Evolutionary conservation across 208 protist genomes (phyloP), one percentile per base, ranked within the genome.

Genomic region (Herpetomonas muscarum): DNA sequence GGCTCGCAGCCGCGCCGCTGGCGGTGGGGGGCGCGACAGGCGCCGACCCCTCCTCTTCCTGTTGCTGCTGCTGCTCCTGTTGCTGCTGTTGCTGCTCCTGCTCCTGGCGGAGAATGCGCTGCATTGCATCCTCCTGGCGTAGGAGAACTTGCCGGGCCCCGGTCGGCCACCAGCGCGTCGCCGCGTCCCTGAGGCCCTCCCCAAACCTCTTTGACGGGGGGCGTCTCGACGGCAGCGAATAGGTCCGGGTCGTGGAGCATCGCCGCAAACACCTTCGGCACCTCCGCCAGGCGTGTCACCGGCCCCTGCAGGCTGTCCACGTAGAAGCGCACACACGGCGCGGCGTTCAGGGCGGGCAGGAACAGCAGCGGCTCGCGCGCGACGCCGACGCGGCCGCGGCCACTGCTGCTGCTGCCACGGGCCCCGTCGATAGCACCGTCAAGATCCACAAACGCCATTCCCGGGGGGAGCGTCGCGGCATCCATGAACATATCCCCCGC

Each of bases 201-300:
- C 71, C 74, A 52, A 90, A 74, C 22, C 44, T 45, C 9, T 61
- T 34, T 21, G 74, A 61, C 17, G 75, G 78, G 37, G 76, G 70
- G 37, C n/a, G 69, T 54, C 50, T 80, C 78, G 54, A 90, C 72
- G 32, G 75, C 46, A 34, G 70, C 63, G 49, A 88, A 85, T 44
- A 90, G 72, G n/a, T 62, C 74, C 12, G 76, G 67, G 52, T 91
- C 79, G 57, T 76, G 29, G 29, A 91, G 68, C 67, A 93, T 83
- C 22, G 63, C 67, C 7, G 45, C 31, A 57, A 90, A 85, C 5
- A 91, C 62, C 7, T 32, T 15, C 34, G 72, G 72, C 53, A 76
- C 71, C 28, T 70, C 47, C 22, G n/a, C 24, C 51, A 83, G 58
- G 26, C 49, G 53, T 57, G 73, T 62, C 21, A 48, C 55, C 4